A percentile compares a stretch with the other conserved stretches of the same genome.
Evolutionary conservation across 305 asterid genomes (phyloP).

Genomic region (Striga hermonthica): DNA sequence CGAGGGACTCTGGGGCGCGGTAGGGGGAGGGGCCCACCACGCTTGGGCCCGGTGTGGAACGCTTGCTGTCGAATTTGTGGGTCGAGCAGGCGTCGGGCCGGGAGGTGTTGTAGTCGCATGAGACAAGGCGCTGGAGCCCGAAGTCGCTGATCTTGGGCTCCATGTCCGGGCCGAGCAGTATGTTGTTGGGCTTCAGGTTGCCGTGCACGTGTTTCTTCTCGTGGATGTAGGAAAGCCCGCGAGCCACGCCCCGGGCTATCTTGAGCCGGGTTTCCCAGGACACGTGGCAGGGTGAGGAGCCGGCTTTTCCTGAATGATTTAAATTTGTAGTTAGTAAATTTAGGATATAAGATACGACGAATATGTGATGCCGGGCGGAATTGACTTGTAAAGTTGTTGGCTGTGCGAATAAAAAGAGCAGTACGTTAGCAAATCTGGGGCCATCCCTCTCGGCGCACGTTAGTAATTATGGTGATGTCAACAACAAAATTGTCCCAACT

Average conservation of each 20-base stretch:
- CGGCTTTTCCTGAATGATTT: slow-evolving; percentile 55
- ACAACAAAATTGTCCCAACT: background rate
- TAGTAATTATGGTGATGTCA: background rate
- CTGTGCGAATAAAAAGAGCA: slow-evolving; percentile 5
- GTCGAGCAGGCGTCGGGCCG: slow-evolving; percentile 63
- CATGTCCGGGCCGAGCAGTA: slow-evolving; percentile 61
- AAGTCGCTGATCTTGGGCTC: slow-evolving; percentile 88
- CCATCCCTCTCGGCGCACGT: background rate
- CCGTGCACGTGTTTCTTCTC: slow-evolving; percentile 93
- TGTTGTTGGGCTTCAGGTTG: slow-evolving; percentile 77
- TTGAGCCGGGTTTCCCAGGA: slow-evolving; percentile 78
- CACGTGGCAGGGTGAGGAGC: slow-evolving; percentile 76
- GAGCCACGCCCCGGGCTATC: slow-evolving; percentile 86
- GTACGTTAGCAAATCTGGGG: slow-evolving; percentile 47
- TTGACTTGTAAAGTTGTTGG: too few relatives aligned
- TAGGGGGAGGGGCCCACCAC: slow-evolving; percentile 61
- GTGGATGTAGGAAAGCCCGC: slow-evolving; percentile 79
- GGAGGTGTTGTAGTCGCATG: slow-evolving; percentile 48
- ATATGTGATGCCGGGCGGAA: too few relatives aligned
- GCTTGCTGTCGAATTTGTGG: slow-evolving; percentile 68
- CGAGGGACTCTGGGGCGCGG: slow-evolving; percentile 77
- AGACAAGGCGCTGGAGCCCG: slow-evolving; percentile 72
- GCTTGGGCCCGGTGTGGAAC: slow-evolving; percentile 79
- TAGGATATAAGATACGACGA: too few relatives aligned
- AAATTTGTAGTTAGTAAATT: slow-evolving; percentile 31